Conservation (phyloP, 768 basidiomycete species). For the Auricularia sp. region DNA sequence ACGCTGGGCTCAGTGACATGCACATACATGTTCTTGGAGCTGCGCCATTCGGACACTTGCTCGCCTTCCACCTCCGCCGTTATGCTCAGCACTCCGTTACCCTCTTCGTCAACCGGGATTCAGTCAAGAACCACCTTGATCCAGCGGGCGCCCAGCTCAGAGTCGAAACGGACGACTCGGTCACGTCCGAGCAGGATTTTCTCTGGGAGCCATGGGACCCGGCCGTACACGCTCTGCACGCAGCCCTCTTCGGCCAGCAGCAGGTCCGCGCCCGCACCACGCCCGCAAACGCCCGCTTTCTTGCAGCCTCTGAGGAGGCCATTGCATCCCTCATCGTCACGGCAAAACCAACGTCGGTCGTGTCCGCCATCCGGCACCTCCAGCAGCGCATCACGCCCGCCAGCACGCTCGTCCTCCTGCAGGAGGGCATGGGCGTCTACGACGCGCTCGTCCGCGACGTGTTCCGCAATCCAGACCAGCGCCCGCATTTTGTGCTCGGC, state of each 20-base stretch:
- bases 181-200: constrained; percentile 34
- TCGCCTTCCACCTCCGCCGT: constrained; percentile 70
- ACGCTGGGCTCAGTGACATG: constrained; percentile 30
- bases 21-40: constrained; percentile 69
- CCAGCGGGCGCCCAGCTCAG: constrained; percentile 28
- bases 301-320: constrained; percentile 7
- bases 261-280: constrained; percentile 10
- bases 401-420: constrained; percentile 84
- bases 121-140: constrained; percentile 17
- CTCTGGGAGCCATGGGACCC: constrained; percentile 28
- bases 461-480: constrained; percentile 59
- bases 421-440: constrained; percentile 91
- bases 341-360: constrained; percentile 63
- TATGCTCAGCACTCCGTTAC: constrained; percentile 44
- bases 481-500: constrained; percentile 81
- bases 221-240: constrained; percentile 3
- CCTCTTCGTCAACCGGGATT: constrained; percentile 55
- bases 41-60: constrained; percentile 72
- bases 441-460: constrained; percentile 57
- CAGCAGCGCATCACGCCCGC: constrained; percentile 48
- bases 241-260: constrained; percentile 10
- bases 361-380: constrained; percentile 46
- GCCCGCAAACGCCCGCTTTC: neutral
- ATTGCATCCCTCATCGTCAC: constrained; percentile 79
- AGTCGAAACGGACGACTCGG: constrained; percentile 41